Evolutionary conservation across 768 basidiomycete genomes (phyloP).

Genomic region (Termitomyces sp.): DNA sequence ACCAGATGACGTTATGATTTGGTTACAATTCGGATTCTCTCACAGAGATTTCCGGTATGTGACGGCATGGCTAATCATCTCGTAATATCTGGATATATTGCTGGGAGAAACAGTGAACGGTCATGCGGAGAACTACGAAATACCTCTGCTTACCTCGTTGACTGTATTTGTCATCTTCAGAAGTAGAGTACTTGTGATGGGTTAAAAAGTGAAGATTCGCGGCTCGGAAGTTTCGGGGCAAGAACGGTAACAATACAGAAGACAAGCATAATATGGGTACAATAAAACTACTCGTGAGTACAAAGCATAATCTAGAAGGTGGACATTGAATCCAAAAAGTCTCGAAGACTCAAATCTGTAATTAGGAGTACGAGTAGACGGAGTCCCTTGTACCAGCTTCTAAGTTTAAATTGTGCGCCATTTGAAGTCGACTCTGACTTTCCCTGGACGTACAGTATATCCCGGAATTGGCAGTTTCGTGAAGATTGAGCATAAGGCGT

Average conservation of each 20-base stretch:
- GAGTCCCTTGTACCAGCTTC: neutral
- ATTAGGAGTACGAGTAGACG: too few relatives aligned
- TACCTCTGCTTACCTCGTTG: too few relatives aligned
- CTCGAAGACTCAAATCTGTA: neutral
- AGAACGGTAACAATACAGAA: constrained; percentile 21
- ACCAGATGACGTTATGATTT: constrained; percentile 51
- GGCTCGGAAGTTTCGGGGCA: too few relatives aligned
- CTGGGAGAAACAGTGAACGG: constrained; percentile 24
- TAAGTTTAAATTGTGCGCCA: neutral
- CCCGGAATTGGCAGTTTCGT: neutral
- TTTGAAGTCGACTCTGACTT: neutral
- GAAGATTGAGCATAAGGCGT: constrained; percentile 11
- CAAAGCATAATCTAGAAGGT: neutral
- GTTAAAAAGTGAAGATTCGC: too few relatives aligned
- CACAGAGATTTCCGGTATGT: constrained; percentile 34
- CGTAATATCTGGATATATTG: neutral
- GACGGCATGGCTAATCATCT: neutral
- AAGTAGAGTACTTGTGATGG: too few relatives aligned
- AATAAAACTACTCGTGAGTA: too few relatives aligned
- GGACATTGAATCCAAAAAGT: neutral
- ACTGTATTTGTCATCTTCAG: too few relatives aligned
- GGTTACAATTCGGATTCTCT: constrained; percentile 39
- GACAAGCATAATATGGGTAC: too few relatives aligned
- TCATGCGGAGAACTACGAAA: constrained; percentile 19
- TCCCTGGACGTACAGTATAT: neutral